Evolutionary conservation across 129 eudicot species (phyloP), one percentile per base, ranked within the genome.

Genomic region (Flaveria brownii): DNA sequence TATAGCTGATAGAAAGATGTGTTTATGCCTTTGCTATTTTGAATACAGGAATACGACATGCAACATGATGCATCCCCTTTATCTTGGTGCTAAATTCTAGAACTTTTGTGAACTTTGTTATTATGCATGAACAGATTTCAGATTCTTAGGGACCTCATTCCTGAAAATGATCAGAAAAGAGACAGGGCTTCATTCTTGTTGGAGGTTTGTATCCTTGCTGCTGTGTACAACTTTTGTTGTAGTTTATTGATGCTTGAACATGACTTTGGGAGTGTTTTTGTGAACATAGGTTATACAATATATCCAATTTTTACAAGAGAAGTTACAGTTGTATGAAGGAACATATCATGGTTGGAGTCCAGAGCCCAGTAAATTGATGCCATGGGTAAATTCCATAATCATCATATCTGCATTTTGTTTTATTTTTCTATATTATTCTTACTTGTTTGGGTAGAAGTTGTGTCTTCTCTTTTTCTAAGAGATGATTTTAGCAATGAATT

Each of bases 101-200:
- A 54, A 8, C 36, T 65, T 9, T n/a, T 47, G 8, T 18, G 6
- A 63, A 36, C 75, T 65, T n/a, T 9, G 76, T 23, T 11, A 4
- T 26, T 17, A 66, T 78, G 73, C 18, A 69, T 59, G 84, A 36
- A 61, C 92, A 93, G 96, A 79, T 93, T 93, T 81, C 98, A 90
- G 80, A 88, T 83, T 45, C 81, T 93, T 68, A 85, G 88, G 76
- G 95, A 93, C 66, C 85, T 93, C 41, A 88, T 90, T 77, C 98
- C 98, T 74, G 87, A 91, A 71, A 93, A 87, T 84, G 98, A 93
- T 80, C 95, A 90, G 82, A 93, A 93, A 87, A 85, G 91, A 75
- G 98, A 93, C 82, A 88, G 87, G 76, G 98, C 98, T 80, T 88
- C 98, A 55, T 87, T 93, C 57, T 85, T 93, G 85, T 84, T 90